A percentile compares a stretch with the other conserved stretches of the same genome.
phyloP scores from a whole-genome alignment of 257 asterid genomes.

The Craterostigma plantagineum region DNA sequence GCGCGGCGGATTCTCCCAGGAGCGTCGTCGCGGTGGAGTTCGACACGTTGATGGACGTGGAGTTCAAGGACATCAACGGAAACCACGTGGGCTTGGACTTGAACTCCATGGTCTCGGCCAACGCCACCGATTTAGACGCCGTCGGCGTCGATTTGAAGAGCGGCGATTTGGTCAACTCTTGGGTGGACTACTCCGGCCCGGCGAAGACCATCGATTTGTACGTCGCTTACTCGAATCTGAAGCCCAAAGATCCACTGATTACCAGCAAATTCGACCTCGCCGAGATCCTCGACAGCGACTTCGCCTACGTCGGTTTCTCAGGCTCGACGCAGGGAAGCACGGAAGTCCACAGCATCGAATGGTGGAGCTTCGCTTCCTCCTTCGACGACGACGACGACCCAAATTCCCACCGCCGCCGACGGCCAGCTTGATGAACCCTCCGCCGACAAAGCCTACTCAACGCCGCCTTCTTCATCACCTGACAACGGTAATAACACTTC shows the following conservation, averaged over 20 bases:
- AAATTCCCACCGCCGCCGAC: constrained; percentile 7
- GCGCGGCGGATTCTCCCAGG: constrained; percentile 26
- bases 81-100: constrained; percentile 79
- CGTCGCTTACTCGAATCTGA: constrained; percentile 51
- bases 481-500: neutral
- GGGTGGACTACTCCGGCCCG: constrained; percentile 64
- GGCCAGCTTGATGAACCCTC: constrained; percentile 36
- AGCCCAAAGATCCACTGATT: constrained; percentile 47
- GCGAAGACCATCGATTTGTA: constrained; percentile 23
- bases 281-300: constrained; percentile 32
- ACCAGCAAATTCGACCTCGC: constrained; percentile 28
- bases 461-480: constrained; percentile 26
- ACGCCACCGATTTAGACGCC: constrained; percentile 30
- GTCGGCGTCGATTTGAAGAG: constrained; percentile 49
- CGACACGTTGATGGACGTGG: constrained; percentile 71
- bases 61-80: constrained; percentile 49
- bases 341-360: constrained; percentile 48
- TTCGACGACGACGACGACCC: constrained; percentile 17
- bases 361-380: constrained; percentile 76
- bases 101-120: constrained; percentile 44
- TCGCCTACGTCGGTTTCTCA: constrained; percentile 59
- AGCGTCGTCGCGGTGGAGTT: constrained; percentile 60
- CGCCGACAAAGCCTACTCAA: constrained; percentile 12
- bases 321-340: constrained; percentile 91
- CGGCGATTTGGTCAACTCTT: constrained; percentile 64